A percentile compares a stretch with the other conserved stretches of the same genome.
These are phyloP conservation scores for Chaetomiaceae sp. DNA, from an alignment of 2,329 filamentous ascomycete species.

Conservation along the genomic window DNA sequence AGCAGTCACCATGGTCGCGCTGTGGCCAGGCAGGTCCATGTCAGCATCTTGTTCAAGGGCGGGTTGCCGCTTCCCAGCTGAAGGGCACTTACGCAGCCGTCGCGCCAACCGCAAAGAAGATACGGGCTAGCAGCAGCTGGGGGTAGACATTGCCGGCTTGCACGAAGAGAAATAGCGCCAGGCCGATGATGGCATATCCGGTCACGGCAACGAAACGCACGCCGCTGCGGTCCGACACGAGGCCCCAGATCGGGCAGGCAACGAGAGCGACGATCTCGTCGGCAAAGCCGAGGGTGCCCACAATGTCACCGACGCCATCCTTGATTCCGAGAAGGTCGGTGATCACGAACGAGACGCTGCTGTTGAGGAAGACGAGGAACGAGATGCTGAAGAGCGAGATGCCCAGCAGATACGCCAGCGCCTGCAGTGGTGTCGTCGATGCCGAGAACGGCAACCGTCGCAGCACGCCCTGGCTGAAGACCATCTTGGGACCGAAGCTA, in stretches of 20 bases:
- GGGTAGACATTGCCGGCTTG: constrained; percentile 85
- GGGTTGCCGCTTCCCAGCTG: too few relatives aligned
- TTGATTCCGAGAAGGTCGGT: constrained; percentile 74
- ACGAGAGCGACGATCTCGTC: constrained; percentile 78
- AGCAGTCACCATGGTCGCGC: constrained; percentile 93
- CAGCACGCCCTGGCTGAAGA: constrained; percentile 26
- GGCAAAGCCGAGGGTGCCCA: constrained; percentile 77
- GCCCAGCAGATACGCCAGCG: constrained; percentile 70
- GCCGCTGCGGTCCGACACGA: constrained; percentile 69
- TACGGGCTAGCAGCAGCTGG: constrained; percentile 72
- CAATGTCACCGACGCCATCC: constrained; percentile 67
- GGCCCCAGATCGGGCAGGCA: constrained; percentile 74
- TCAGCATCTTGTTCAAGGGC: too few relatives aligned
- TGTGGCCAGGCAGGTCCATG: constrained; percentile 25
- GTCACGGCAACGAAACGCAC: constrained; percentile 66
- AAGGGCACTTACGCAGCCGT: constrained; percentile 69
- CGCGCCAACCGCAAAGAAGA: constrained; percentile 85
- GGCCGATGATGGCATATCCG: constrained; percentile 75
- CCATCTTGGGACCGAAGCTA: constrained; percentile 24
- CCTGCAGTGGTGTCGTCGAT: constrained; percentile 55
- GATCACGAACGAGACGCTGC: constrained; percentile 75
- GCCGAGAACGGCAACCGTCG: constrained; percentile 52
- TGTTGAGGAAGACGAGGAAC: constrained; percentile 86
- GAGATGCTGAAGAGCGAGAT: constrained; percentile 83
- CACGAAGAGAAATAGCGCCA: constrained; percentile 73